Conservation (phyloP, 306 rosid species). For the Quercus suber region DNA sequence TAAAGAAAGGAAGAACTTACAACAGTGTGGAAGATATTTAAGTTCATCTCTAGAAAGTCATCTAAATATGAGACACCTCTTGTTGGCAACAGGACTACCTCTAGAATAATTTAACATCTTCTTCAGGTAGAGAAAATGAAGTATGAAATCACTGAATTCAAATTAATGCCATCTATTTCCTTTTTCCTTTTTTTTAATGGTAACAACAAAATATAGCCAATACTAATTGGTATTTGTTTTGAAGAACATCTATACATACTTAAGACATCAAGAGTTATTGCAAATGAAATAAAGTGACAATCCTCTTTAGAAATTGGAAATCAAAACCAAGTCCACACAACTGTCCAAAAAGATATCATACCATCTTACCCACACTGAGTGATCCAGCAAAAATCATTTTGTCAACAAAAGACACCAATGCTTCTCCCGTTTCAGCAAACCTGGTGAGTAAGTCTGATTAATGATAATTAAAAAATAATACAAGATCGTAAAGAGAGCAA, state of each 20-base stretch:
- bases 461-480: slow-evolving; percentile 18
- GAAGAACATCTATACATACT: slow-evolving; percentile 6
- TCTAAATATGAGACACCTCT: background rate
- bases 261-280: slow-evolving; percentile 4
- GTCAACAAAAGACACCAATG: slow-evolving; percentile 87
- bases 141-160: background rate
- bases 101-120: too few species aligned
- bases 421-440: slow-evolving; percentile 97
- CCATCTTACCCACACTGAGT: slow-evolving; percentile 94
- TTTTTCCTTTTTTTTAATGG: too few species aligned
- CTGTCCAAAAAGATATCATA: slow-evolving; percentile 44
- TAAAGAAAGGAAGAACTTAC: slow-evolving; percentile 7
- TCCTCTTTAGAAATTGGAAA: background rate
- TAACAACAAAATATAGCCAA: background rate
- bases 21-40: background rate
- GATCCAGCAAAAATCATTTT: slow-evolving; percentile 95
- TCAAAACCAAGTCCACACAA: slow-evolving; percentile 11
- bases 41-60: background rate
- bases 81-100: too few species aligned
- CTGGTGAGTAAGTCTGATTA: slow-evolving; percentile 43
- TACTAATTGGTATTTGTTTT: background rate
- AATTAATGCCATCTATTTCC: background rate
- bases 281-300: slow-evolving; percentile 7
- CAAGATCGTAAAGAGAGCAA: slow-evolving; percentile 1
- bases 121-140: background rate